phyloP scores from a whole-genome alignment of 1,284 basidiomycete genomes.

The Microbotryomycetes sp. region DNA sequence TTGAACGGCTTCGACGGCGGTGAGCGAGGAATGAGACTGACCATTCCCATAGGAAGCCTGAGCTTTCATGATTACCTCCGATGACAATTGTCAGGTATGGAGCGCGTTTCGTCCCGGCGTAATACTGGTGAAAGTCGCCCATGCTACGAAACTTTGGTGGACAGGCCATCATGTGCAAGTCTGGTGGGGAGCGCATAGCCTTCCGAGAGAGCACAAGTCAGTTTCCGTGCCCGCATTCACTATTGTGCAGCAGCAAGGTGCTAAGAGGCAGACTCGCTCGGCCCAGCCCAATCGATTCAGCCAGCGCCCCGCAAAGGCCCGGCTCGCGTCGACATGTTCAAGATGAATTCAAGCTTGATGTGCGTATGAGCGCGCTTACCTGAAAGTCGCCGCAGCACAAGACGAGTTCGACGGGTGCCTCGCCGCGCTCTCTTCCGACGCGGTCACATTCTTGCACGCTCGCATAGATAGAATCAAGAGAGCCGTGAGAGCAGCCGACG shows the following conservation, averaged over 20 bases:
- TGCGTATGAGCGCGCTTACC: slow-evolving; percentile 26
- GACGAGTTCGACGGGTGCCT: slow-evolving; percentile 64
- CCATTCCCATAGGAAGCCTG: slow-evolving; percentile 95
- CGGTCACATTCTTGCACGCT: slow-evolving; percentile 59
- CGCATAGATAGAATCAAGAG: slow-evolving; percentile 77
- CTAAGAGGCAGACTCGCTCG: neutral
- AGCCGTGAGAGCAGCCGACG: slow-evolving; percentile 92
- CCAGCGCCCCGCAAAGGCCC: neutral
- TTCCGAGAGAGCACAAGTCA: slow-evolving; percentile 21
- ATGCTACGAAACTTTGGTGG: slow-evolving; percentile 80
- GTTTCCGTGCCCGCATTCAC: neutral
- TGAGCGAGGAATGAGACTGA: slow-evolving; percentile 44
- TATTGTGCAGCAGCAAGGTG: neutral
- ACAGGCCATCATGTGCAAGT: slow-evolving; percentile 83
- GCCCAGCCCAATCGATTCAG: neutral
- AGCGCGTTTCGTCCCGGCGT: slow-evolving; percentile 69
- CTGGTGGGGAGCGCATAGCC: slow-evolving; percentile 76
- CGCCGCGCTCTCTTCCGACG: slow-evolving; percentile 46
- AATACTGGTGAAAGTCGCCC: slow-evolving; percentile 83
- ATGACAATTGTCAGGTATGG: slow-evolving; percentile 89
- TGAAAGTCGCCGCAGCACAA: slow-evolving; percentile 95
- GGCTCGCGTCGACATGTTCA: neutral
- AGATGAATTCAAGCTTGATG: neutral
- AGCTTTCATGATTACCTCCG: slow-evolving; percentile 97
- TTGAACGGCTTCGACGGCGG: neutral